Evolutionary conservation across 2,329 filamentous ascomycete genomes (phyloP), one percentile per base, ranked within the genome.

Genomic region (Aspergillus sp.): DNA sequence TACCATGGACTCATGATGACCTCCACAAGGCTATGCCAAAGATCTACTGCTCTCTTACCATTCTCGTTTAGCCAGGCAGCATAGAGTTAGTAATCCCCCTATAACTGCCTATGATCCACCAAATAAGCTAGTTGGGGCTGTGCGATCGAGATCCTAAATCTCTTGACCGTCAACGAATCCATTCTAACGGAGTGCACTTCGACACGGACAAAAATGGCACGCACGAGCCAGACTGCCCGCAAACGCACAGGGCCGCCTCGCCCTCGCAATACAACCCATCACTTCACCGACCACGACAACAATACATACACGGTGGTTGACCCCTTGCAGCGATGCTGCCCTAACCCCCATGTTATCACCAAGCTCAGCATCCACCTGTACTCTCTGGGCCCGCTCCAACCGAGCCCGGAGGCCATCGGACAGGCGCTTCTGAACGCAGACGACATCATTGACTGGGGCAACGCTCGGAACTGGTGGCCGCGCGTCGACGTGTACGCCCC

Each of bases 391-490:
- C n/a, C 20, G 5, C 23, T 46, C 6, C 20, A 20, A 3, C 11
- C 21, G 5, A 41, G 23, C 17, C 10, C 49, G 2, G 42, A 50
- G 7, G 13, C 13, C 4, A 13, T 46, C 1, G 42, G 49, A 1
- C 5, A 34, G 3, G 7, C 14, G 10, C 3, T 50, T 3, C 32
- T 50, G 14, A 1, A 14, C 1, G 21, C 42, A 11, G 5, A 31
- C 5, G 42, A 11, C 11, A 45, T 46, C 7, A 10, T 9, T 3
- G 5, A 20, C 17, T 21, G 49, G 36, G 61, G 66, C 14, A 61
- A 64, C 46, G 47, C 52, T 3, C 20, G 41, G 3, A 56, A 58
- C 17, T 49, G 55, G 20, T 58, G 53, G 53, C 55, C 55, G 13
- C 47, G 53, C 13, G 47, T 56, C 31, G 55, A 58, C 21, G 55